Base-by-base conservation (phyloP, 805 yeast species). In the Starmerella potacharoeniae region DNA sequence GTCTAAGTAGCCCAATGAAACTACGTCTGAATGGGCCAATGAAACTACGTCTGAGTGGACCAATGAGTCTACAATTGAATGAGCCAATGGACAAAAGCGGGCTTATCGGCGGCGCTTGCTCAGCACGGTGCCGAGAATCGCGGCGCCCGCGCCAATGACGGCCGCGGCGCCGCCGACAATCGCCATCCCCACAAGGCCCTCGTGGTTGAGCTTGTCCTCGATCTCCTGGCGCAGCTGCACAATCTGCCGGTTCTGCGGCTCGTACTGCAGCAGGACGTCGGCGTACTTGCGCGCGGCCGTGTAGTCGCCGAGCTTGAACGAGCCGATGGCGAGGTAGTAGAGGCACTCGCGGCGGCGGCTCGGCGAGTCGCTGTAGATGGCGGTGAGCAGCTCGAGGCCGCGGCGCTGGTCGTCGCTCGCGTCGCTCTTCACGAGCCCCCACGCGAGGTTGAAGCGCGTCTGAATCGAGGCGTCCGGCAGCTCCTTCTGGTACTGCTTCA, bases 381-480 rank as follows among this genome's bases (percentile, higher is more conserved):
- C 64, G 2, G 59, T 78, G 56, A 93, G 73, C 33, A 91, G 74
- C 53, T 79, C 82, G 16, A 93, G 80, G 0, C 97, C 99, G 51
- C 83, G 75, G 62, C 84, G 76, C 65, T 86, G 95, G 58, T 86
- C 84, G 41, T 74, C 76, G 28, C 75, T 73, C 50, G 76, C 74
- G 51, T 69, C 66, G 1, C 95, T 82, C 68, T 88, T 90, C 59
- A 95, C 79, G 51, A 93, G 73, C 4, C 95, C 98, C 98, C 99
- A 93, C 0, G 97, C 95, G 64, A 86, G 86, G 69, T 95, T 93
- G 76, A 93, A 93, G 55, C 82, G 79, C 2, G 96, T 83, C 68
- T 89, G 97, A 0, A 86, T 77, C 0, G 90, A 76, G 0, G 87
- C 89, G 41, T 77, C 73, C 5, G 93, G 95, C 35, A 85, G 82